These are phyloP conservation scores for Russula lepida DNA, from an alignment of 768 basidiomycete species.

Conservation along the genomic window DNA sequence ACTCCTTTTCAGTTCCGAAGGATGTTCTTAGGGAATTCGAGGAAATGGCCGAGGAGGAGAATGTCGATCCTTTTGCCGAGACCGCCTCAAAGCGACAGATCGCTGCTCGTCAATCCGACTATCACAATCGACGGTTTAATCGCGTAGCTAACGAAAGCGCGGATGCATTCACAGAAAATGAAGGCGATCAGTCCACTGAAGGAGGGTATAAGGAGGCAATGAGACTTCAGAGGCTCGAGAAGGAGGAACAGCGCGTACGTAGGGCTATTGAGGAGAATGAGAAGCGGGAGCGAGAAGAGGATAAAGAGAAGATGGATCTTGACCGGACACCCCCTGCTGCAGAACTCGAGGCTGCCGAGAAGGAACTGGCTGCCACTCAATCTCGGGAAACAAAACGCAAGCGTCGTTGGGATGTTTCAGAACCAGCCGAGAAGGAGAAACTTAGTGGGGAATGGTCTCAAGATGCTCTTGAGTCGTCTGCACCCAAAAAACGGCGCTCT, in stretches of 20 bases:
- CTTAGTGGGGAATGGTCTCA: conserved; percentile 63
- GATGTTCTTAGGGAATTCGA: conserved; percentile 92
- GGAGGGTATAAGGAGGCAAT: conserved; percentile 96
- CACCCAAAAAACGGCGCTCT: conserved; percentile 86
- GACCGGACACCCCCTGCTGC: conserved; percentile 88
- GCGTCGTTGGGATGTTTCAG: conserved; percentile 68
- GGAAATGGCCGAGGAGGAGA: conserved; percentile 88
- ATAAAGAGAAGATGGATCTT: conserved; percentile 73
- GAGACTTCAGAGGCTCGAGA: conserved; percentile 83
- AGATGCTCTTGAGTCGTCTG: conserved; percentile 62
- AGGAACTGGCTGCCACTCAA: conserved; percentile 51
- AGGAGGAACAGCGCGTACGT: conserved; percentile 81
- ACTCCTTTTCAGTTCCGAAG: conserved; percentile 89
- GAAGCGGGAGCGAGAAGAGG: conserved; percentile 61
- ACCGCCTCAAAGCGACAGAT: conserved; percentile 91
- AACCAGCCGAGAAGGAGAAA: conserved; percentile 55
- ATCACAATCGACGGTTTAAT: conserved; percentile 86
- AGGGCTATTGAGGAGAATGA: conserved; percentile 86
- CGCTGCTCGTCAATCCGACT: conserved; percentile 87
- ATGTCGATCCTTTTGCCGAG: conserved; percentile 86
- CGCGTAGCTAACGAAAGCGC: conserved; percentile 74
- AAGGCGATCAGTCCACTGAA: conserved; percentile 63
- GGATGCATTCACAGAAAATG: conserved; percentile 63
- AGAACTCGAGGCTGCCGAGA: conserved; percentile 64
- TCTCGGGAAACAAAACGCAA: conserved; percentile 51